Conservation (phyloP, 2,329 filamentous ascomycete species). For the Cladosporium phlei region DNA sequence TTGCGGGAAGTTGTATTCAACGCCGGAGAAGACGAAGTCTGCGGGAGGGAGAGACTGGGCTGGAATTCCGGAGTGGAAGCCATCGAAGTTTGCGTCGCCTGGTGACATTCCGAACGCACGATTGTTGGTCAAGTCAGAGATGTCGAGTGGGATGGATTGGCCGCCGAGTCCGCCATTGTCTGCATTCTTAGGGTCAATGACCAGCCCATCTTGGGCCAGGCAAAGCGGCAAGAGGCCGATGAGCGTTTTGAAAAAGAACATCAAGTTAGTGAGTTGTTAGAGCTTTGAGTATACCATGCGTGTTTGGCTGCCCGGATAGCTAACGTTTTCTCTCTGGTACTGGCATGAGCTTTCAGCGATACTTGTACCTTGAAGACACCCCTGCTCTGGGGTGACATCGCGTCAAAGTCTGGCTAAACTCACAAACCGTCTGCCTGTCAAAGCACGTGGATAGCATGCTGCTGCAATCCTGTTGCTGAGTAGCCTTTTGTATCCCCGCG, state of each 20-base stretch:
- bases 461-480: no score
- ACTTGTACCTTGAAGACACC: background rate
- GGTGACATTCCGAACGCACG: conserved; percentile 34
- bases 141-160: conserved; percentile 24
- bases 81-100: conserved; percentile 35
- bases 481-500: no score
- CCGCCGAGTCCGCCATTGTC: conserved; percentile 17
- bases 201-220: conserved; percentile 23
- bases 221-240: background rate
- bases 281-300: no score
- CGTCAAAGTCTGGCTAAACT: conserved; percentile 11
- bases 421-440: no score
- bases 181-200: conserved; percentile 29
- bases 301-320: no score
- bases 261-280: background rate
- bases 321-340: no score
- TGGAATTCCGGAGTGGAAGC: conserved; percentile 34
- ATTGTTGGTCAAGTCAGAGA: conserved; percentile 31
- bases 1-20: conserved; percentile 35
- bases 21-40: conserved; percentile 35
- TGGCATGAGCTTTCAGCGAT: no score
- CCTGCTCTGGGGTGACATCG: conserved; percentile 4
- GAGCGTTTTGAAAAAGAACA: background rate
- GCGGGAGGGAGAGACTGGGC: conserved; percentile 33
- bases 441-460: no score